Evolutionary conservation across 2,329 filamentous ascomycete genomes (phyloP).

Genomic region (Graphilbum fragrans): DNA sequence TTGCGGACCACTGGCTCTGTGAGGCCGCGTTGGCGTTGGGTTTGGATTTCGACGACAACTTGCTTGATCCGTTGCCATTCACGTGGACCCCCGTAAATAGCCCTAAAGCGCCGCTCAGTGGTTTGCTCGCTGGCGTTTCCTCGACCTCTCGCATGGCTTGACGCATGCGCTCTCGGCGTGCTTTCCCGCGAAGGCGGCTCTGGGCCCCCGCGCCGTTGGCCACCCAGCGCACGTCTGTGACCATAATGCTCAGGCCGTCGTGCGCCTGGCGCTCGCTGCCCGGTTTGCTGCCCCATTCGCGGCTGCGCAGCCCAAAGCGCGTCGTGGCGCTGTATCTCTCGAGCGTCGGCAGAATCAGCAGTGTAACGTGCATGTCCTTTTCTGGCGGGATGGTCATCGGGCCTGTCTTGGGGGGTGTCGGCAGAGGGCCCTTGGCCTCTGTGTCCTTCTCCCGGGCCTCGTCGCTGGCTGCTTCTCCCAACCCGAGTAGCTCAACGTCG

Average conservation of each 20-base stretch:
- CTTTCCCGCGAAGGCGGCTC: conserved; percentile 42
- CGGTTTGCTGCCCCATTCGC: conserved; percentile 51
- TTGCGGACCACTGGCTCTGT: no score
- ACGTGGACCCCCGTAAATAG: no score
- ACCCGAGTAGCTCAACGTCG: conserved; percentile 53
- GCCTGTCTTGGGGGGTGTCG: conserved; percentile 41
- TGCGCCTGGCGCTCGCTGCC: conserved; percentile 30
- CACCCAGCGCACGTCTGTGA: conserved; percentile 74
- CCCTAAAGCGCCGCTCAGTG: no score
- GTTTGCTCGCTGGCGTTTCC: conserved; percentile 20
- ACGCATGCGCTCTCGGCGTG: conserved; percentile 41
- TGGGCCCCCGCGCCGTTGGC: conserved; percentile 56
- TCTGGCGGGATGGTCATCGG: conserved; percentile 53
- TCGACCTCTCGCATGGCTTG: conserved; percentile 42
- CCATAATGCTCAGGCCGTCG: conserved; percentile 82
- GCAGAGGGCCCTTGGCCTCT: conserved; percentile 24
- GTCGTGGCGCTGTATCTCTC: conserved; percentile 64
- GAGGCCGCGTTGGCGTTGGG: no score
- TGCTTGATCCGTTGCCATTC: no score
- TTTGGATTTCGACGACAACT: no score
- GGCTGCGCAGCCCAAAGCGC: conserved; percentile 70
- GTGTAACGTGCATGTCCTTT: conserved; percentile 75
- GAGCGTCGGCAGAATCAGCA: conserved; percentile 71
- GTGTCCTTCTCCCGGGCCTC: conserved; percentile 3
- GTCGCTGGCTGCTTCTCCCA: conserved; percentile 26